Evolutionary conservation across 306 rosid genomes (phyloP).

Genomic region (Pachyrhizus erosus): DNA sequence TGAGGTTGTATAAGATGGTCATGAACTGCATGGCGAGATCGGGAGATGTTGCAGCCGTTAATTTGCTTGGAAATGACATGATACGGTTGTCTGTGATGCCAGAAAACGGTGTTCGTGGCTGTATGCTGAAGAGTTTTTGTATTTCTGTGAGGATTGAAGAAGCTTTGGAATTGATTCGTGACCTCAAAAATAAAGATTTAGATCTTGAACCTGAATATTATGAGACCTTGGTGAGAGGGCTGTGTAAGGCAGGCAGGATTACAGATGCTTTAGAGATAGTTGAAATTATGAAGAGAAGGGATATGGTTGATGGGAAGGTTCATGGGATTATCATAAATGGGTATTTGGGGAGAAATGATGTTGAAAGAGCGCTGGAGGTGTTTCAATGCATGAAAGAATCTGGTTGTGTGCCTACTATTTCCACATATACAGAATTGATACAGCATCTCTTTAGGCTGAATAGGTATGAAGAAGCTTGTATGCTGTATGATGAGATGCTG

Average conservation of each 20-base stretch:
- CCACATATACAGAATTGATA: slow-evolving; percentile 80
- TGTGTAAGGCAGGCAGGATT: slow-evolving; percentile 71
- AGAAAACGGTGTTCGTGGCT: slow-evolving; percentile 55
- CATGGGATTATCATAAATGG: slow-evolving; percentile 69
- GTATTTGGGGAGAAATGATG: slow-evolving; percentile 62
- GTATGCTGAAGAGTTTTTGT: slow-evolving; percentile 75
- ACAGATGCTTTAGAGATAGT: slow-evolving; percentile 76
- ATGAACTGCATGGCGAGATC: slow-evolving; percentile 66
- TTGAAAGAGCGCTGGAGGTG: slow-evolving; percentile 62
- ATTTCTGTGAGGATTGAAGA: slow-evolving; percentile 71
- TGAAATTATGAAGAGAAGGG: slow-evolving; percentile 68
- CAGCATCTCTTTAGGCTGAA: slow-evolving; percentile 70
- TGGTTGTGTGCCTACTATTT: slow-evolving; percentile 58
- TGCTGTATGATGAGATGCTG: slow-evolving; percentile 78
- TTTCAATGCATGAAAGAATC: slow-evolving; percentile 72
- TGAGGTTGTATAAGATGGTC: slow-evolving; percentile 57
- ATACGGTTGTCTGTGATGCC: slow-evolving; percentile 57
- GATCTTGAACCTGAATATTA: slow-evolving; percentile 61
- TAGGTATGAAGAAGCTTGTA: slow-evolving; percentile 65
- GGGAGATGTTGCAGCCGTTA: slow-evolving; percentile 67
- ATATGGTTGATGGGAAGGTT: slow-evolving; percentile 57
- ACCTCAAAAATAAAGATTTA: slow-evolving; percentile 68
- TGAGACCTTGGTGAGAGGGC: slow-evolving; percentile 77
- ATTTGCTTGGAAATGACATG: slow-evolving; percentile 73
- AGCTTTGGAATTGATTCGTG: slow-evolving; percentile 80